Base-by-base conservation (phyloP, 257 asterid genomes). In the Forsythia viridissima region DNA sequence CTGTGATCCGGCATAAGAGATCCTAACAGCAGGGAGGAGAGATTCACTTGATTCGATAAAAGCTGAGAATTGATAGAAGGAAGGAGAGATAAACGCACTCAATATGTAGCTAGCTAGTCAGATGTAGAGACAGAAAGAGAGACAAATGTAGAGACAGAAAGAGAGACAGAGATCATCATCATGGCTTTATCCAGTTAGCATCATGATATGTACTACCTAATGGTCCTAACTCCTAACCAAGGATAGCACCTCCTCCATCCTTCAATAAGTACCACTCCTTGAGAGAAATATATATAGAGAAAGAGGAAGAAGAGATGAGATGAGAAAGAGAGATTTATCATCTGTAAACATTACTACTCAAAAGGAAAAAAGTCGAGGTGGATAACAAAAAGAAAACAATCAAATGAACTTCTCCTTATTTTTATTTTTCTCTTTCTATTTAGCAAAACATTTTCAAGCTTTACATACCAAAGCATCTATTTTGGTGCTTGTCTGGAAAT, bases 381-480 rank as follows among this genome's bases (percentile, higher is more conserved):
- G 59, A 51, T 51, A 11, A 51, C 51, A 48, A 36, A 67, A 2
- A 16, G 1, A 38, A 39, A 36, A 65, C 40, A 46, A 46, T 48
- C 48, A 61, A 57, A 39, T 12, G 30, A 52, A 37, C 15, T n/a
- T n/a, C 61, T 41, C 24, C 41, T 38, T 41, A 46, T 51, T 8
- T 66, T 73, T 34, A 67, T 12, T 68, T 80, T 38, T 4, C 5
- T 40, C 24, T 43, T 72, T 16, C n/a, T 18, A 40, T 63, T 69
- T 20, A 2, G 67, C 30, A 61, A 21, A 21, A 8, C 3, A 5
- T 24, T 69, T 77, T 73, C 30, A 70, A 63, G 72, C 66, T 51
- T 20, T 44, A 83, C 90, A 81, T 90, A 93, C 99, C 97, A 95
- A 82, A 63, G 99, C 92, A 51, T 88, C 92, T 79, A 88, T 88